phyloP scores from a whole-genome alignment of 805 yeast genomes.

The Metschnikowia lachancei region DNA sequence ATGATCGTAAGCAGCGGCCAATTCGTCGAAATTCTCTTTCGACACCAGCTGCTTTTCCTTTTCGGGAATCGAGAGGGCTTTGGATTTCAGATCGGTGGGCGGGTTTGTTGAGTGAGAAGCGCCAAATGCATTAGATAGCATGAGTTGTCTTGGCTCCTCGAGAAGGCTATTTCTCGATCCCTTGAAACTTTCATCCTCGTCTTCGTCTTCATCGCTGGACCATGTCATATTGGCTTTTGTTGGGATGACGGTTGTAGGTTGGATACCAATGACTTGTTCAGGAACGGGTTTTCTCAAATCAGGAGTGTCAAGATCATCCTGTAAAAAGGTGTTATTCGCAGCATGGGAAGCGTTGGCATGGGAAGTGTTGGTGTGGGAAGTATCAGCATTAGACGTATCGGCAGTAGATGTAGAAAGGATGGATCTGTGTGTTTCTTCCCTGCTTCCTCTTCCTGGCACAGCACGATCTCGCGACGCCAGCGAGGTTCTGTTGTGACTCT shows the following conservation, averaged over 20 bases:
- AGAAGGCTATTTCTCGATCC: background rate
- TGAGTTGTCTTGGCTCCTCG: constrained; percentile 7
- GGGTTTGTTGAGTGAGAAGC: constrained; percentile 1
- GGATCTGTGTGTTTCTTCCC: background rate
- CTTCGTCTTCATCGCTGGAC: constrained; percentile 82
- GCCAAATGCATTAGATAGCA: constrained; percentile 1
- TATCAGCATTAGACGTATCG: constrained; percentile 1
- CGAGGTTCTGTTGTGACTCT: background rate
- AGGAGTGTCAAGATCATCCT: constrained; percentile 18
- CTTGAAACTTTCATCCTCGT: constrained; percentile 26
- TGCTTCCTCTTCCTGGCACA: background rate
- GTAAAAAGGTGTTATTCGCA: constrained; percentile 7
- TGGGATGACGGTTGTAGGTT: constrained; percentile 74
- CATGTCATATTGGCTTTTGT: constrained; percentile 81
- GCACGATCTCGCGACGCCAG: background rate
- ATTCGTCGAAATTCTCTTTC: constrained; percentile 1
- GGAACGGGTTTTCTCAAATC: constrained; percentile 12
- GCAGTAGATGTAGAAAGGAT: constrained; percentile 1
- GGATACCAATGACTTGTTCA: constrained; percentile 43
- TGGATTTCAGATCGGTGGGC: background rate
- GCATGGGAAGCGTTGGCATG: constrained; percentile 1
- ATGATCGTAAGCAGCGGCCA: constrained; percentile 4
- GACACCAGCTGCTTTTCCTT: background rate
- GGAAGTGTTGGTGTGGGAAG: constrained; percentile 1
- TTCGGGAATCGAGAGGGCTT: background rate